Evolutionary conservation across 371 early-diverging fungal species (phyloP).

Genomic region (Scutellospora calospora): DNA sequence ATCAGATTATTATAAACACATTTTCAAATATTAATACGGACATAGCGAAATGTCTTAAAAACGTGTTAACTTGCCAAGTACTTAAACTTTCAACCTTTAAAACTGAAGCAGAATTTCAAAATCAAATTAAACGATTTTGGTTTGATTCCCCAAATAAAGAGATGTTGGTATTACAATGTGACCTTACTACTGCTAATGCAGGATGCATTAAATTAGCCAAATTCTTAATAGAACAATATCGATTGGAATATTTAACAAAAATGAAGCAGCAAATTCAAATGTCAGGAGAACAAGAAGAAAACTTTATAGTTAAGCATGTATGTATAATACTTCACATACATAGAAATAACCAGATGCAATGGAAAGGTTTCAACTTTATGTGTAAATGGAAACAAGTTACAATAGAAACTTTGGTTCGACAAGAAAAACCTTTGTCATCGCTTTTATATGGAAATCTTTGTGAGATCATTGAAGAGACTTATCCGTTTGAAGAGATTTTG

Average conservation of each 20-base stretch:
- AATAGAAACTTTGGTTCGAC: constrained; percentile 31
- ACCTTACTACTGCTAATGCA: constrained; percentile 26
- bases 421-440: constrained; percentile 34
- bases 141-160: constrained; percentile 2
- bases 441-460: constrained; percentile 14
- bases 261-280: too few relatives aligned
- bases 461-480: constrained; percentile 30
- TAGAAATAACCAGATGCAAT: neutral
- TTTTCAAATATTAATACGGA: constrained; percentile 46
- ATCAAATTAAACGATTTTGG: constrained; percentile 43
- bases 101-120: constrained; percentile 37
- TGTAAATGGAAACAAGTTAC: constrained; percentile 44
- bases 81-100: constrained; percentile 43
- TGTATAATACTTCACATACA: constrained; percentile 44
- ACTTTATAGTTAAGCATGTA: constrained; percentile 16
- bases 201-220: constrained; percentile 45
- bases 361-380: constrained; percentile 36
- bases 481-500: constrained; percentile 44
- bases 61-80: neutral
- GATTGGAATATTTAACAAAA: constrained; percentile 22
- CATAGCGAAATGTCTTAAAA: neutral
- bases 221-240: constrained; percentile 43
- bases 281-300: neutral
- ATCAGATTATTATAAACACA: constrained; percentile 36
- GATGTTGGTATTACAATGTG: constrained; percentile 42